These are phyloP conservation scores for Elsinoe australis DNA, from an alignment of 2,329 filamentous ascomycete species.

Conservation along the genomic window DNA sequence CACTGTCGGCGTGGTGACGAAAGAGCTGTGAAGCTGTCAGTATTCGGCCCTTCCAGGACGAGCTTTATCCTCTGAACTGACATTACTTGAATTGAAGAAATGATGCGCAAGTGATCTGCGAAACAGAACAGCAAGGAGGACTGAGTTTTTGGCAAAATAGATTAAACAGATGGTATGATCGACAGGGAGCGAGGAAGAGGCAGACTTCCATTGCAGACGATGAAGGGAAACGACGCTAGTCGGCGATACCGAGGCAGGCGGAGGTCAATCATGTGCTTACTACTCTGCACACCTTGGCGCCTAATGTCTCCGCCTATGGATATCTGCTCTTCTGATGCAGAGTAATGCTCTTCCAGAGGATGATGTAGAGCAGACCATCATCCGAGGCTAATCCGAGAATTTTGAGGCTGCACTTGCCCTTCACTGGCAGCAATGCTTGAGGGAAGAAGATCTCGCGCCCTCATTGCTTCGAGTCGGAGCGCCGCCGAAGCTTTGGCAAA, in stretches of 20 bases:
- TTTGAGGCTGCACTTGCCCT: too few relatives aligned
- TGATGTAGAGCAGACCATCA: too few relatives aligned
- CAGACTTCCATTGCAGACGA: neutral
- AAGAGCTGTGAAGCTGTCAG: constrained; percentile 7
- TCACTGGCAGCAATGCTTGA: too few relatives aligned
- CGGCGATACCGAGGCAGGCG: constrained; percentile 14
- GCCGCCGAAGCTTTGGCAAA: too few relatives aligned
- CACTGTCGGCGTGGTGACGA: constrained; percentile 5
- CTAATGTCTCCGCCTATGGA: too few relatives aligned
- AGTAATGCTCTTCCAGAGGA: neutral
- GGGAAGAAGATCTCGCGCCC: too few relatives aligned
- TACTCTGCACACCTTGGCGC: neutral
- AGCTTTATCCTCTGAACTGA: too few relatives aligned
- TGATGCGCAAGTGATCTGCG: neutral
- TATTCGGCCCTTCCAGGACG: neutral
- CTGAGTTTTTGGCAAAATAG: too few relatives aligned
- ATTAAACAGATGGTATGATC: constrained; percentile 11
- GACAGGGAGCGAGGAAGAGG: neutral
- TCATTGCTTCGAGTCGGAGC: neutral
- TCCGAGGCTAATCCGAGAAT: too few relatives aligned
- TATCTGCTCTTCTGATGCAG: neutral
- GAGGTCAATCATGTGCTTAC: constrained; percentile 13
- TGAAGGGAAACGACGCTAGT: constrained; percentile 9
- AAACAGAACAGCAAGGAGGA: neutral
- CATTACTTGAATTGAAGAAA: neutral